Base-by-base conservation (phyloP, 805 yeast genomes). In the Blastobotrys chiropterorum region DNA sequence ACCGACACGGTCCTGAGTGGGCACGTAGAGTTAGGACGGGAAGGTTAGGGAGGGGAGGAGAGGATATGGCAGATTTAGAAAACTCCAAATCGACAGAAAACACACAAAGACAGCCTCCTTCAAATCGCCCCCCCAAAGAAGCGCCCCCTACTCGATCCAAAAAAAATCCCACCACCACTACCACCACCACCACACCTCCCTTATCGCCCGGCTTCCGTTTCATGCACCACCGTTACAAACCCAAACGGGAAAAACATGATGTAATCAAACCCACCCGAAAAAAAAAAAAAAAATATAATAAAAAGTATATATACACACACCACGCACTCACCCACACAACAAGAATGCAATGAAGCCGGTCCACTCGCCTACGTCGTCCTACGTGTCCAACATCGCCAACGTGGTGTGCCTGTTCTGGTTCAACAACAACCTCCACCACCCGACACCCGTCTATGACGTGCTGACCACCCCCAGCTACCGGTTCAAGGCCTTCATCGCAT, bases 371-470 rank as follows among this genome's bases (percentile, higher is more conserved):
- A 44, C 41, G 15, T 48, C 54, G 31, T 45, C 54, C 21, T 60
- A 60, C 46, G 55, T 47, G 53, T 48, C 48, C 50, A 61, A 62
- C 38, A 53, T 62, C 15, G 67, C 69, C 26, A 57, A 55, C 46
- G 53, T 65, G 20, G 60, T 64, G 38, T 65, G 68, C 41, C 56
- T 65, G 47, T 59, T 65, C 40, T 64, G 68, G 67, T 63, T 64
- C 57, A 59, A 61, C 44, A 22, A 31, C 26, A 15, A 11, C 30
- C 30, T n/a, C 20, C 41, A n/a, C 41, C 44, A 41, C 20, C 51
- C 50, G 22, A 26, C 34, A 5, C 34, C 8, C 11, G 34, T 26
- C 5, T 26, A 26, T 11, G 34, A 26, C 34, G 20, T 50, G 45
- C 39, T 45, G 34, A 41, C 49, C n/a, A 14, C 42, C 13, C 44